Conservation (phyloP, 1,284 basidiomycete genomes). For the Melampsora larici-populina region DNA sequence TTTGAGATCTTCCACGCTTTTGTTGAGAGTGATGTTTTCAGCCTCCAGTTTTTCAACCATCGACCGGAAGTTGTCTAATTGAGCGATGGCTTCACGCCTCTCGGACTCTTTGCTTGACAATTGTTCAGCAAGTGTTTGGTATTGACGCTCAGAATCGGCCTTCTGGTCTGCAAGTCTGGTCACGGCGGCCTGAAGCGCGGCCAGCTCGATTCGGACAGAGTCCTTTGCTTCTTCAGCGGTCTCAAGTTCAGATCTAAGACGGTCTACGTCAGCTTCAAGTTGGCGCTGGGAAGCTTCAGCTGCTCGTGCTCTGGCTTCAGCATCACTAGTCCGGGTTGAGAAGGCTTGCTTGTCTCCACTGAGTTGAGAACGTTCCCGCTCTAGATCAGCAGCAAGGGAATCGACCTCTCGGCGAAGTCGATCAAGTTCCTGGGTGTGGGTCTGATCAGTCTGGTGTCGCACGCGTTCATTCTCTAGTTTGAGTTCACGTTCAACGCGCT, state of each 20-base stretch:
- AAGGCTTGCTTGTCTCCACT: background rate
- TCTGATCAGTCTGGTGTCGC: background rate
- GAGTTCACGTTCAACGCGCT: slow-evolving; percentile 13
- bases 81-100: too few relatives aligned
- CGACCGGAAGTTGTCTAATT: too few relatives aligned
- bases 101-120: too few relatives aligned
- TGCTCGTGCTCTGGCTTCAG: background rate
- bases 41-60: too few relatives aligned
- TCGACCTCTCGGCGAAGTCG: background rate
- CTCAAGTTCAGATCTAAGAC: slow-evolving; percentile 1
- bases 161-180: background rate
- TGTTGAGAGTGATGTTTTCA: too few relatives aligned
- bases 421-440: background rate
- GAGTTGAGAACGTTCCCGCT: background rate
- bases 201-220: background rate
- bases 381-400: background rate
- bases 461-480: slow-evolving; percentile 4
- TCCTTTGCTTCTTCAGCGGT: background rate
- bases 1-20: background rate
- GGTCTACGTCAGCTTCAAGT: background rate
- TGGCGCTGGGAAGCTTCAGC: background rate
- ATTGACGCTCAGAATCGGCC: background rate
- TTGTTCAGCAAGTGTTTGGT: background rate
- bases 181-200: background rate
- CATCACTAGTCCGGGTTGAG: slow-evolving; percentile 1